Evolutionary conservation across 2,329 filamentous ascomycete species (phyloP), one percentile per base, ranked within the genome.

Genomic region (Tolypocladium capitatum): DNA sequence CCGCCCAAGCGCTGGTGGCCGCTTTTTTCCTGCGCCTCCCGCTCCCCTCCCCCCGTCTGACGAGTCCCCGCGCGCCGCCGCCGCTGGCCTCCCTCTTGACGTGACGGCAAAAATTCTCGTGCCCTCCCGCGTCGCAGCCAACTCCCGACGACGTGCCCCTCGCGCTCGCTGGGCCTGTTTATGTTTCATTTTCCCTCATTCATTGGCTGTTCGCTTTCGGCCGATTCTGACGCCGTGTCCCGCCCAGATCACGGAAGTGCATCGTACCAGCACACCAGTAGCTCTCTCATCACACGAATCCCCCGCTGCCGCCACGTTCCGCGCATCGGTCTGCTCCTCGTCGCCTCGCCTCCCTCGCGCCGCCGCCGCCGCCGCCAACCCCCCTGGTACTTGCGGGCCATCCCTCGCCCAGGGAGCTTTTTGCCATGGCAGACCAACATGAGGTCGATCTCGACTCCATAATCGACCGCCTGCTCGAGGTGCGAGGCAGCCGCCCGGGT

Each of bases 361-460:
- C 52, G 52, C 55, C 53, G 27, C 56, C 52, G 21, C 35, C 48
- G 45, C 46, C 43, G 43, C 47, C 46, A 38, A 42, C 31, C 47
- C 49, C 55, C 49, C 53, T 56, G 55, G 55, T 59, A 60, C 56
- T 59, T 58, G 62, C 63, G 64, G 67, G 67, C 69, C 66, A 65
- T 65, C 55, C 55, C 57, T 60, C 56, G 55, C 55, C 52, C 57
- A 58, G 61, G 65, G 60, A 63, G 53, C 51, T 52, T 51, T 60
- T 52, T 54, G 72, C 61, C 64, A 83, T 73, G 81, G 75, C 75
- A 65, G 76, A 80, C 67, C 75, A 79, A 67, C 73, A 88, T 72
- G 91, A 97, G 72, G 87, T 97, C 73, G 91, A 97, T 74, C 80
- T 98, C 74, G 92, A 98, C 72, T 96, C 90, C 63, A 95, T 97